Percentiles rank a stretch among this genome's conserved stretches.
These are phyloP conservation scores for Serendipita sp. DNA, from an alignment of 768 basidiomycete species.

Conservation along the genomic window DNA sequence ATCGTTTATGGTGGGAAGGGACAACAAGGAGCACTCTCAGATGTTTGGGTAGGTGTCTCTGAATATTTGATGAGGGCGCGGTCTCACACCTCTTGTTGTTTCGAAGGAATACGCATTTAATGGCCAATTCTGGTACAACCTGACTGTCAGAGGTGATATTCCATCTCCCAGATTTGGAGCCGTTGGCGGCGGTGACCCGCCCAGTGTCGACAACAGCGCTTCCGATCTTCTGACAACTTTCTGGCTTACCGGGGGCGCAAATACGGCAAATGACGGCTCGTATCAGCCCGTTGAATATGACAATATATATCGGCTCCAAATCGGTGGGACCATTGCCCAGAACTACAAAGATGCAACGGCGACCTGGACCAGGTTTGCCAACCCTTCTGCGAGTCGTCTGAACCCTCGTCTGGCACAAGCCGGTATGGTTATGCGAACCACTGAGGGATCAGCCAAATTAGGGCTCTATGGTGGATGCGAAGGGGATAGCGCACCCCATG, in stretches of 20 bases:
- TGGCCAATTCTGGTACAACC: conserved; percentile 59
- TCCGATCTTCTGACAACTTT: conserved; percentile 40
- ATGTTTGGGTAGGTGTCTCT: conserved; percentile 47
- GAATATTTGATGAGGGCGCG: not conserved
- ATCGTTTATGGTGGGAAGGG: conserved; percentile 58
- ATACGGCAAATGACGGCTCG: conserved; percentile 21
- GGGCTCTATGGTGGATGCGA: conserved; percentile 51
- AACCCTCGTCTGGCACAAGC: conserved; percentile 34
- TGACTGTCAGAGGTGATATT: conserved; percentile 31
- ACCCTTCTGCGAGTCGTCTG: conserved; percentile 19
- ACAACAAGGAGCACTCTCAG: conserved; percentile 36
- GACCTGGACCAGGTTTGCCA: conserved; percentile 38
- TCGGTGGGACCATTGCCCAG: conserved; percentile 56
- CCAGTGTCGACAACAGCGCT: conserved; percentile 26
- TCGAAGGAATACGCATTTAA: conserved; percentile 57
- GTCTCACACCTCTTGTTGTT: conserved; percentile 4
- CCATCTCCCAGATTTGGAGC: conserved; percentile 57
- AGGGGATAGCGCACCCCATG: conserved; percentile 21
- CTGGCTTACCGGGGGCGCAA: conserved; percentile 54
- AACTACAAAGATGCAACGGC: conserved; percentile 38
- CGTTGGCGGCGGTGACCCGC: conserved; percentile 54
- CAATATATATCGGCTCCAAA: conserved; percentile 52
- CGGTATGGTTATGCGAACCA: conserved; percentile 32
- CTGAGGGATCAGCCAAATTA: conserved; percentile 19
- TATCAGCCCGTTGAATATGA: conserved; percentile 14